Percentiles rank a stretch among this genome's conserved stretches.
Conservation (phyloP, 768 basidiomycete species). For the Hygrocybe coccinea region DNA sequence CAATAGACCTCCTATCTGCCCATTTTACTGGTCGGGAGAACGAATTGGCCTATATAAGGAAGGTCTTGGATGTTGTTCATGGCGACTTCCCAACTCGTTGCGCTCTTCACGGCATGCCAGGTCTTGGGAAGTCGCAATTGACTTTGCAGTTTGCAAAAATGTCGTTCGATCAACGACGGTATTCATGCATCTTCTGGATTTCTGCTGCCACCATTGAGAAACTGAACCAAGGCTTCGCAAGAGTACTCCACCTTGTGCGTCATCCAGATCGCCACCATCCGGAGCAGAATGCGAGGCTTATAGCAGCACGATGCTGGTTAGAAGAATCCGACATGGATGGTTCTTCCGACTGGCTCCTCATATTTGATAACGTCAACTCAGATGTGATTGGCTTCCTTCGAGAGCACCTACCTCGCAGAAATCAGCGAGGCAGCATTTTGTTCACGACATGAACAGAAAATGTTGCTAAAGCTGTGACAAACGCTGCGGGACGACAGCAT, state of each 20-base stretch:
- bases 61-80: not conserved
- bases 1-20: not conserved
- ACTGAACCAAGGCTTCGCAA: not conserved
- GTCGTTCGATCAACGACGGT: not conserved
- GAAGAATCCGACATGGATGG: not conserved
- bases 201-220: conserved; percentile 3
- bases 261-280: not conserved
- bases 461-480: not conserved
- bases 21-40: conserved; percentile 1
- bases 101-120: not conserved
- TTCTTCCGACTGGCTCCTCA: not conserved
- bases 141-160: not conserved
- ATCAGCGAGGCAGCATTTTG: not conserved
- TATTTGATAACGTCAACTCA: not conserved
- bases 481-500: not conserved
- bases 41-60: not conserved
- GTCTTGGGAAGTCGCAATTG: conserved; percentile 2
- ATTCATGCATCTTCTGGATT: conserved; percentile 1
- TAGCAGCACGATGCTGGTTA: conserved; percentile 2
- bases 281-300: not conserved
- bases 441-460: not conserved
- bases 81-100: not conserved
- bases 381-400: not conserved
- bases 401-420: not conserved
- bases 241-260: not conserved